Evolutionary conservation across 1,284 basidiomycete genomes (phyloP).

Genomic region (Ustilago hordei): DNA sequence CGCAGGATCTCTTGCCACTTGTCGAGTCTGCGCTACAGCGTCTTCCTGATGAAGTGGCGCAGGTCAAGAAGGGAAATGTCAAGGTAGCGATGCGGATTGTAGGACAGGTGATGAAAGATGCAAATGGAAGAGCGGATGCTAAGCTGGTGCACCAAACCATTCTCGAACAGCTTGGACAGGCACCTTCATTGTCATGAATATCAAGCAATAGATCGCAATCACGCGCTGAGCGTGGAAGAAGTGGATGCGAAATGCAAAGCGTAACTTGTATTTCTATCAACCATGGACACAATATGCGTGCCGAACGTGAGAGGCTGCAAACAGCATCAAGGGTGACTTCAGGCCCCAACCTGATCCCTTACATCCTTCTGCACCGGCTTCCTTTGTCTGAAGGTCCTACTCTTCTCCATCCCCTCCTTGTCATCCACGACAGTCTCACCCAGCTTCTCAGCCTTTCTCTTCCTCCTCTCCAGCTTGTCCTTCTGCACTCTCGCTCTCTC

Average conservation of each 20-base stretch:
- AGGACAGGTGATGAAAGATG: conserved; percentile 88
- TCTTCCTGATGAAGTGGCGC: conserved; percentile 79
- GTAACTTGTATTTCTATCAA: conserved; percentile 1
- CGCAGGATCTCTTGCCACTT: conserved; percentile 66
- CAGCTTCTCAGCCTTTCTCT: conserved; percentile 38
- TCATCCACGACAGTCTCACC: conserved; percentile 26
- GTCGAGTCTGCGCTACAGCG: conserved; percentile 77
- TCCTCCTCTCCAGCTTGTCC: conserved; percentile 79
- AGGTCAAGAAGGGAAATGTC: conserved; percentile 78
- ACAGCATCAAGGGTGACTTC: neutral
- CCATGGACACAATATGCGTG: neutral
- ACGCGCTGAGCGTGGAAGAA: neutral
- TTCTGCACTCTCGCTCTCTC: conserved; percentile 91
- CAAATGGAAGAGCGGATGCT: conserved; percentile 82
- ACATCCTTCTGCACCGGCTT: conserved; percentile 61
- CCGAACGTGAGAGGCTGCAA: neutral
- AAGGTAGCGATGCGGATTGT: conserved; percentile 89
- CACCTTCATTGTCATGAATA: neutral
- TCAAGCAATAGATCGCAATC: neutral
- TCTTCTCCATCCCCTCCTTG: conserved; percentile 37
- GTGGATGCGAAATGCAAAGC: neutral
- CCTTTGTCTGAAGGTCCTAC: conserved; percentile 62
- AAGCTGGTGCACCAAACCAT: conserved; percentile 46
- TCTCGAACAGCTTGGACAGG: conserved; percentile 30
- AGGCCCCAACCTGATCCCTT: conserved; percentile 50